Conservation (phyloP, 169 alveolate species). For the Plasmodium coatneyi region DNA sequence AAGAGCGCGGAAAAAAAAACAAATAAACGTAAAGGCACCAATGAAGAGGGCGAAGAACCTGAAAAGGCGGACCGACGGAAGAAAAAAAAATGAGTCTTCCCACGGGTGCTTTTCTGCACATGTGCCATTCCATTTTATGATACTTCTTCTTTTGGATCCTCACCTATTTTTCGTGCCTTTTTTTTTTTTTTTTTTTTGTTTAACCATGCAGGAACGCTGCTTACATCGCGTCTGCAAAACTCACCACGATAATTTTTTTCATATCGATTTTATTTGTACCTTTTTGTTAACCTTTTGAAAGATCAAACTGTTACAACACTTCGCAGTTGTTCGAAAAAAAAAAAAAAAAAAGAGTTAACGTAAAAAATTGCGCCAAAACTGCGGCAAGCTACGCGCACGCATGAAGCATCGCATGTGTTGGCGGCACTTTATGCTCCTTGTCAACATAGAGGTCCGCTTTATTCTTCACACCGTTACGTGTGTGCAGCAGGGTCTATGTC, state of each 20-base stretch:
- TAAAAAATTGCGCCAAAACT: neutral
- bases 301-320: neutral
- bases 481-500: neutral
- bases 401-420: neutral
- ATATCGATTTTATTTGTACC: neutral
- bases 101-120: neutral
- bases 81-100: constrained; percentile 4
- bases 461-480: neutral
- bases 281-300: neutral
- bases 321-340: neutral
- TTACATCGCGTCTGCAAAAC: neutral
- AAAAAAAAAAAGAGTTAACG: neutral
- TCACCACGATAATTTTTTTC: neutral
- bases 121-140: neutral
- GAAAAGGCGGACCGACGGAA: neutral
- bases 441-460: neutral
- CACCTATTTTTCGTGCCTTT: neutral
- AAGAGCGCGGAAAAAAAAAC: neutral
- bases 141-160: neutral
- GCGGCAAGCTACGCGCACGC: neutral
- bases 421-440: neutral
- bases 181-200: neutral
- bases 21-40: constrained; percentile 18
- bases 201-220: neutral
- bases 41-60: neutral